A percentile compares a stretch with the other conserved stretches of the same genome.
Conservation (phyloP, 176 grass and related monocot genomes). For the Eremochloa ophiuroides region DNA sequence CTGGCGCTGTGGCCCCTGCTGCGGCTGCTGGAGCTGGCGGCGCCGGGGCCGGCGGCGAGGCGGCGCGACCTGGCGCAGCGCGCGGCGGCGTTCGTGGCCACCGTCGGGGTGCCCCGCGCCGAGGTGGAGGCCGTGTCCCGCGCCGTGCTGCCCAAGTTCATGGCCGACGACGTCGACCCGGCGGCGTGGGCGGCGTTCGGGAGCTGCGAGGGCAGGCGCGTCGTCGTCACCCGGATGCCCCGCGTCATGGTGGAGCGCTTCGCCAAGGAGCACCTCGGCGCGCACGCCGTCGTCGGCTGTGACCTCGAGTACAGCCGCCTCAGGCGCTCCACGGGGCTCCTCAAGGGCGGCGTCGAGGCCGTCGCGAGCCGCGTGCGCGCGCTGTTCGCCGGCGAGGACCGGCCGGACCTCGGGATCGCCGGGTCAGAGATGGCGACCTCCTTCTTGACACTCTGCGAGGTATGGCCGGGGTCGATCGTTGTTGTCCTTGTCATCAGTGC, state of each 20-base stretch:
- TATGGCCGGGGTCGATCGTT: neutral
- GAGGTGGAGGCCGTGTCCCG: slow-evolving; percentile 82
- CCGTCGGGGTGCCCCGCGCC: slow-evolving; percentile 33
- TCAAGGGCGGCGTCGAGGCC: neutral
- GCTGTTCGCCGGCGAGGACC: slow-evolving; percentile 33
- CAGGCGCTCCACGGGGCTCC: slow-evolving; percentile 37
- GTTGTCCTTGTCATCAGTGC: no score
- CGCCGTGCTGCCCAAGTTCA: slow-evolving; percentile 91
- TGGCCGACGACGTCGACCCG: slow-evolving; percentile 75
- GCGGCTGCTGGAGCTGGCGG: slow-evolving; percentile 20
- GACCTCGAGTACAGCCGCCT: slow-evolving; percentile 55
- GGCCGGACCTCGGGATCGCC: slow-evolving; percentile 47
- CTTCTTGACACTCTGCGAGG: slow-evolving; percentile 67
- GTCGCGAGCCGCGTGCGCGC: neutral
- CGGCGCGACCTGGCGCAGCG: slow-evolving; percentile 12
- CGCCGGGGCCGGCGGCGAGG: no score
- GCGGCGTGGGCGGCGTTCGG: slow-evolving; percentile 58
- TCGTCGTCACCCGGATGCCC: slow-evolving; percentile 68
- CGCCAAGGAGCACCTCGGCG: slow-evolving; percentile 75
- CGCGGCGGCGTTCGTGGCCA: slow-evolving; percentile 45
- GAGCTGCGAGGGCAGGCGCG: slow-evolving; percentile 29
- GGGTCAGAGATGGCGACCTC: slow-evolving; percentile 12
- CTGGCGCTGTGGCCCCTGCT: slow-evolving; percentile 61
- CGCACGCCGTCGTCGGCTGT: slow-evolving; percentile 61
- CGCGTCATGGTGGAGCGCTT: slow-evolving; percentile 73